Percentiles rank a stretch among this genome's conserved stretches.
These are phyloP conservation scores for Primulina huaijiensis DNA, from an alignment of 257 asterid species.

Conservation along the genomic window DNA sequence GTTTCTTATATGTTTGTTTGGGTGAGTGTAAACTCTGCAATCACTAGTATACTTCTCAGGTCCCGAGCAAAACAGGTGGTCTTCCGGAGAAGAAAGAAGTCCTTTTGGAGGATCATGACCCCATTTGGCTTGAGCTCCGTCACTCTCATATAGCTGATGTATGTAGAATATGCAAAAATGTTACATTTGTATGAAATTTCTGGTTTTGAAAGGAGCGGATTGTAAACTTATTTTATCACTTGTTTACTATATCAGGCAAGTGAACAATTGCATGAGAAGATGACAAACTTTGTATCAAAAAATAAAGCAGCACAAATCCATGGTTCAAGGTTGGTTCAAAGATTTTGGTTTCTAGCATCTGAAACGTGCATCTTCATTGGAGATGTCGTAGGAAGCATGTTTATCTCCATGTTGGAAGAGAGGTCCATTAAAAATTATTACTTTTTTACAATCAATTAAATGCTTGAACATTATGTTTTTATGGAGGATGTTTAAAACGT, in stretches of 20 bases:
- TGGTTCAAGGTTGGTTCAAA: constrained; percentile 71
- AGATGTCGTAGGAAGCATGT: constrained; percentile 8
- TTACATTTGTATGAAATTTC: constrained; percentile 17
- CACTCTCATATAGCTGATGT: constrained; percentile 99
- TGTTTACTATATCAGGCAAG: constrained; percentile 69
- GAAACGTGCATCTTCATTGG: neutral
- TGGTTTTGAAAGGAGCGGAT: constrained; percentile 11
- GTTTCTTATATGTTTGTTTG: neutral
- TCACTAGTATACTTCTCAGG: constrained; percentile 40
- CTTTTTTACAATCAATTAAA: neutral
- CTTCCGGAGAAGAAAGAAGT: constrained; percentile 92
- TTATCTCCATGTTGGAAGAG: constrained; percentile 18
- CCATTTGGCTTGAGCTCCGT: constrained; percentile 98
- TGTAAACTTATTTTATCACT: constrained; percentile 28
- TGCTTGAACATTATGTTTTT: neutral
- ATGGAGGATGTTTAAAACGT: neutral
- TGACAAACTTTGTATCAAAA: constrained; percentile 86
- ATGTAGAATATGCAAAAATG: constrained; percentile 32
- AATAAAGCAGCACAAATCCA: constrained; percentile 98
- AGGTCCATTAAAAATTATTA: neutral
- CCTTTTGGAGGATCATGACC: constrained; percentile 97
- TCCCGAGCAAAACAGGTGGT: constrained; percentile 77
- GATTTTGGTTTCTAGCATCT: constrained; percentile 23
- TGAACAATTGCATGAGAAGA: constrained; percentile 89
- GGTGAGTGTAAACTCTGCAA: neutral